Evolutionary conservation across 106 monocot species (phyloP).

Genomic region (Allium cepa): DNA sequence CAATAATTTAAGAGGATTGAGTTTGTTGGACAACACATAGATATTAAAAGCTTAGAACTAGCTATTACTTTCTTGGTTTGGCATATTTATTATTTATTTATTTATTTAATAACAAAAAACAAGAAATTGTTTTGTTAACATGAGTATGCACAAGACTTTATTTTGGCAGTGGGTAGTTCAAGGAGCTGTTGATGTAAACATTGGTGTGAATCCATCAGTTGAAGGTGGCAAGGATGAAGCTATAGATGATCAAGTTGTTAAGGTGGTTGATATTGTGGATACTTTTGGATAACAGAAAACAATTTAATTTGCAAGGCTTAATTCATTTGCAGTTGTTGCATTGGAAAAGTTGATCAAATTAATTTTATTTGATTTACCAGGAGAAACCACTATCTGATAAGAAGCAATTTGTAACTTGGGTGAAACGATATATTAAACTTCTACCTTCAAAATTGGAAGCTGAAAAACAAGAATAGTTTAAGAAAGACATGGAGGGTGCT

Average conservation of each 20-base stretch:
- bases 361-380: conserved; percentile 15
- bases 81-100: no score
- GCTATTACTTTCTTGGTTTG: no score
- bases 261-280: conserved; percentile 83
- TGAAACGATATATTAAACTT: conserved; percentile 64
- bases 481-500: conserved; percentile 70
- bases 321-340: not conserved
- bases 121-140: not conserved
- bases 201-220: conserved; percentile 90
- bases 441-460: conserved; percentile 46
- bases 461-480: conserved; percentile 53
- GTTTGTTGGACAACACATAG: no score
- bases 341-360: not conserved
- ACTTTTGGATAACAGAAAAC: conserved; percentile 74
- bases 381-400: conserved; percentile 90
- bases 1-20: no score
- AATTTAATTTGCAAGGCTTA: not conserved
- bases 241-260: conserved; percentile 61
- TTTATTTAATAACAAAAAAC: no score
- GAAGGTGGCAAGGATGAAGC: conserved; percentile 77
- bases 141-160: not conserved
- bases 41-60: no score
- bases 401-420: conserved; percentile 67
- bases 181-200: conserved; percentile 66
- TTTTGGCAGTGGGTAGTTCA: conserved; percentile 71